These are phyloP conservation scores for Serendipita indica DNA, from an alignment of 768 basidiomycete genomes.

Conservation along the genomic window DNA sequence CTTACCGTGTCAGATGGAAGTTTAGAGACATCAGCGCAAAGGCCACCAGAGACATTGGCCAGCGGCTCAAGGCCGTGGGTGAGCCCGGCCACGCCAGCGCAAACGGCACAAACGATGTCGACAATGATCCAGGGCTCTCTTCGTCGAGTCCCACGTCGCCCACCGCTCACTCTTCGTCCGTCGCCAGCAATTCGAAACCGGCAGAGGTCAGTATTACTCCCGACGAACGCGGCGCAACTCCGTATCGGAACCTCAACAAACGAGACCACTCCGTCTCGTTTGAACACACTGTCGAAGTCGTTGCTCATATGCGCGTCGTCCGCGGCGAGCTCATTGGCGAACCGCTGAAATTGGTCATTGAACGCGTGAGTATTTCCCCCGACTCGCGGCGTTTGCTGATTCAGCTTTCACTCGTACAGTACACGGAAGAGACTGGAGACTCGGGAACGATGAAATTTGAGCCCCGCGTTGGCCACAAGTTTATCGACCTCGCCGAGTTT, in stretches of 20 bases:
- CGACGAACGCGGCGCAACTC: conserved; percentile 2
- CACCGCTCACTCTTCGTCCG: neutral
- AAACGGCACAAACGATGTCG: neutral
- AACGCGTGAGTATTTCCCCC: neutral
- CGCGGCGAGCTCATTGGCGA: conserved; percentile 4
- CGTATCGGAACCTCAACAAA: neutral
- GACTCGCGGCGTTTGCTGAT: neutral
- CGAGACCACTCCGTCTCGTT: conserved; percentile 2
- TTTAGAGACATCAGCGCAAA: conserved; percentile 1
- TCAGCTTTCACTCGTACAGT: neutral
- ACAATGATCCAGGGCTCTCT: neutral
- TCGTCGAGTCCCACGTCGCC: neutral
- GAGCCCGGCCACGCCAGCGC: neutral
- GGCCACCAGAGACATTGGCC: neutral
- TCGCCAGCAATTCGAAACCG: neutral
- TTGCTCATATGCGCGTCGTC: conserved; percentile 3
- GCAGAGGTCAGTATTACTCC: neutral
- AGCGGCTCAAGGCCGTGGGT: neutral
- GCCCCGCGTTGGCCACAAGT: conserved; percentile 47
- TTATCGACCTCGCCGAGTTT: conserved; percentile 64
- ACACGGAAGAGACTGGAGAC: neutral
- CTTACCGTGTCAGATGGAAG: conserved; percentile 5
- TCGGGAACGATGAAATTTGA: conserved; percentile 21
- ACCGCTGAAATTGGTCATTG: conserved; percentile 8
- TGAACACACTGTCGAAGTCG: conserved; percentile 6